A percentile compares a stretch with the other conserved stretches of the same genome.
Evolutionary conservation across 495 filamentous ascomycete genomes (phyloP).

Genomic region (Aspergillus panamensis): DNA sequence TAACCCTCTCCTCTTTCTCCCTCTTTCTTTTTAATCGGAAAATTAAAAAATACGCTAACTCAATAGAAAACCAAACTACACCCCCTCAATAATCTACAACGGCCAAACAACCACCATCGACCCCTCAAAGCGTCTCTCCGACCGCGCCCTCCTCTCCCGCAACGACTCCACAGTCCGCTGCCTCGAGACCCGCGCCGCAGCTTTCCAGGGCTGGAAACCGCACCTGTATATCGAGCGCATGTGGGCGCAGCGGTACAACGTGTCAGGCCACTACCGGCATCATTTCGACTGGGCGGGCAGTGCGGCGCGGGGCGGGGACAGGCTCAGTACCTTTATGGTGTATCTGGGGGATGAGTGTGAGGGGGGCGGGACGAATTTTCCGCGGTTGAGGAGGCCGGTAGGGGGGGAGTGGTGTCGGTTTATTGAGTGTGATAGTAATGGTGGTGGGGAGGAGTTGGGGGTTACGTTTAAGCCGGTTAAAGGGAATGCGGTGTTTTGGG

Average conservation of each 20-base stretch:
- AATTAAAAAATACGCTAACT: not conserved
- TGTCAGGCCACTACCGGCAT: conserved; percentile 54
- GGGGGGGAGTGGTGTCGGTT: conserved; percentile 54
- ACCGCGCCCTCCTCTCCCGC: conserved; percentile 56
- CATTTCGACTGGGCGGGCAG: conserved; percentile 58
- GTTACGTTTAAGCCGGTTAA: conserved; percentile 63
- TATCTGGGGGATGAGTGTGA: conserved; percentile 55
- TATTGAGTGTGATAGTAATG: conserved; percentile 54
- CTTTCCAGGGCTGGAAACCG: conserved; percentile 66
- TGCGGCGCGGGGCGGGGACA: conserved; percentile 39
- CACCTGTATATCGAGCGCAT: conserved; percentile 59
- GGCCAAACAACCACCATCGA: conserved; percentile 43
- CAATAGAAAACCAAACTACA: conserved; percentile 46
- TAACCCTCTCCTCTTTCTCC: not conserved
- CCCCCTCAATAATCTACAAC: conserved; percentile 53
- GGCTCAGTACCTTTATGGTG: conserved; percentile 59
- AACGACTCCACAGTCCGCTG: conserved; percentile 62
- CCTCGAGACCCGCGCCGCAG: conserved; percentile 62
- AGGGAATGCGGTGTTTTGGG: conserved; percentile 75
- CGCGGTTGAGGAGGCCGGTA: conserved; percentile 41
- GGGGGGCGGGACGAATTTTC: conserved; percentile 63
- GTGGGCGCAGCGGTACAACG: conserved; percentile 58
- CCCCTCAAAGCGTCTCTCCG: conserved; percentile 49
- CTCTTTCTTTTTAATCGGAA: conserved; percentile 11
- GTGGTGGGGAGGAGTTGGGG: conserved; percentile 42